A percentile compares a stretch with the other conserved stretches of the same genome.
Conservation (phyloP, 2,329 filamentous ascomycete genomes). For the Metarhizium brunneum region DNA sequence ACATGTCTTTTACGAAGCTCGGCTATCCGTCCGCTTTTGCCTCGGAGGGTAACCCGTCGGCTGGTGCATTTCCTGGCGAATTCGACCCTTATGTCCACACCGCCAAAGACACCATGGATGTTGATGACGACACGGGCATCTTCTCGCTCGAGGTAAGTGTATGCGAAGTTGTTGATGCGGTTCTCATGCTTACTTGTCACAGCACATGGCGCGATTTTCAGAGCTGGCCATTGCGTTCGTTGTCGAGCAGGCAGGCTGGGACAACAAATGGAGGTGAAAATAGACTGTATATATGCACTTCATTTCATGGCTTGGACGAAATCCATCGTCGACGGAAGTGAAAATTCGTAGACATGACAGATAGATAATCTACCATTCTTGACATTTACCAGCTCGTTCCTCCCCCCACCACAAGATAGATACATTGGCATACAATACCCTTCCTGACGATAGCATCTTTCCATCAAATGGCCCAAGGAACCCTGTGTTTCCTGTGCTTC, state of each 20-base stretch:
- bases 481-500: too few relatives aligned
- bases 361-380: too few relatives aligned
- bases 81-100: constrained; percentile 30
- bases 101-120: constrained; percentile 25
- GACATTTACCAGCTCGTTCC: too few relatives aligned
- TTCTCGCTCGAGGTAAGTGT: constrained; percentile 28
- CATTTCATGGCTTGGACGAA: too few relatives aligned
- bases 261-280: constrained; percentile 27
- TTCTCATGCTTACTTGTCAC: constrained; percentile 6
- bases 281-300: too few relatives aligned
- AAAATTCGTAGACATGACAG: too few relatives aligned
- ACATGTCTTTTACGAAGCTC: constrained; percentile 30
- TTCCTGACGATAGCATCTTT: too few relatives aligned
- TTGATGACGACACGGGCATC: constrained; percentile 26
- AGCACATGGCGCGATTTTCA: constrained; percentile 31
- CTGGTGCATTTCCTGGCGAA: constrained; percentile 20
- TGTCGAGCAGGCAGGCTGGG: constrained; percentile 29
- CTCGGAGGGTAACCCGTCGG: constrained; percentile 26
- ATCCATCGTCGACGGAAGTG: too few relatives aligned
- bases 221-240: constrained; percentile 30
- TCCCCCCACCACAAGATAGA: too few relatives aligned
- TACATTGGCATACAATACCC: too few relatives aligned
- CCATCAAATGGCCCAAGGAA: too few relatives aligned
- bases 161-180: background rate
- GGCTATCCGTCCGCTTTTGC: constrained; percentile 30